These are phyloP conservation scores for Sclerotinia glacialis DNA, from an alignment of 2,329 filamentous ascomycete species.

Conservation along the genomic window DNA sequence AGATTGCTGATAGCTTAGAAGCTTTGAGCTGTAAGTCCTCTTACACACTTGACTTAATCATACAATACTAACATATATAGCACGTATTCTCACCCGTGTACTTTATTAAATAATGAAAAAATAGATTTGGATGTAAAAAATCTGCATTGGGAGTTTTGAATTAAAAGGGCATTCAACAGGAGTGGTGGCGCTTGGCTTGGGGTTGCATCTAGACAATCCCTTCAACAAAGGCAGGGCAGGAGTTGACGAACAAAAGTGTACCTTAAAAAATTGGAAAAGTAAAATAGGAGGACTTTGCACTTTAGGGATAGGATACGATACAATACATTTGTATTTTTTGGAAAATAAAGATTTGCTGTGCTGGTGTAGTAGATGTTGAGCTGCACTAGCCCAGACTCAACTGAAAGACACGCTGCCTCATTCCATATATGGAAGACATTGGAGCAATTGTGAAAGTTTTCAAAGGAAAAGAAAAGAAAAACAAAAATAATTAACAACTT, in stretches of 20 bases:
- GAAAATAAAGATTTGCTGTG: background rate
- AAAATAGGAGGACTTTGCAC: slow-evolving; percentile 7
- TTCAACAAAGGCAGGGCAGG: slow-evolving; percentile 30
- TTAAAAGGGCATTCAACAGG: slow-evolving; percentile 33
- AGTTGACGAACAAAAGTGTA: slow-evolving; percentile 7
- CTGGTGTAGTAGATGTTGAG: background rate
- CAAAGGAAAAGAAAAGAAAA: background rate
- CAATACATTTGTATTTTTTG: background rate
- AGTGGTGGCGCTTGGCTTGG: slow-evolving; percentile 28
- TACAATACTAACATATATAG: slow-evolving; percentile 29
- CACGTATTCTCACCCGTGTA: slow-evolving; percentile 42
- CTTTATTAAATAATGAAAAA: slow-evolving; percentile 37
- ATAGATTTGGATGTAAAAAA: slow-evolving; percentile 14
- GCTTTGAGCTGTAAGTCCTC: slow-evolving; percentile 66
- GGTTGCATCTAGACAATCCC: slow-evolving; percentile 24
- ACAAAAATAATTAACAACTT: background rate
- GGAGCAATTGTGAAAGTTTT: background rate
- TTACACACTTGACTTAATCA: background rate
- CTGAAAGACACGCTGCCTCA: background rate
- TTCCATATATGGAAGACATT: background rate
- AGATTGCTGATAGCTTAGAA: slow-evolving; percentile 80
- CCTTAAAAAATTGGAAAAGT: background rate
- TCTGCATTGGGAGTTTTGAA: slow-evolving; percentile 17
- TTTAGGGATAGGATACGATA: slow-evolving; percentile 10
- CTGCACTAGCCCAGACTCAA: background rate